Evolutionary conservation across 805 yeast genomes (phyloP), one percentile per base, ranked within the genome.

Genomic region (Kluyveromyces dobzhanskii): DNA sequence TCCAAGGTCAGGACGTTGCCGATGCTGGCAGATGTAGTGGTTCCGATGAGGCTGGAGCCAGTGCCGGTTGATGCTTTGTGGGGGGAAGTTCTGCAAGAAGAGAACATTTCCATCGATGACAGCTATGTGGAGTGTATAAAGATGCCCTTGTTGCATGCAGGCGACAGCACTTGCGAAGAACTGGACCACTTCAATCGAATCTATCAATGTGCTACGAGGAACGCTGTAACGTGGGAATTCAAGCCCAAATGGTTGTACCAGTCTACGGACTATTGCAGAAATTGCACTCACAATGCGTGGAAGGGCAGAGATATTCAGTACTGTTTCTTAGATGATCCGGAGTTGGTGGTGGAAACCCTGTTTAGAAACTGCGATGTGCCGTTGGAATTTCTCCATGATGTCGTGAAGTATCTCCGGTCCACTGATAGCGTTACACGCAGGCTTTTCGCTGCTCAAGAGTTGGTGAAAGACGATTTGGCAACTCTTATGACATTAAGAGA

Each of bases 401-500:
- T 64, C 19, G 4, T 25, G 3, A 13, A 31, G 3, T 64, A 63
- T 38, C 45, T 65, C 9, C 3, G 17, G 0, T 13, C 18, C 0
- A 34, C 44, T 0, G 37, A 43, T 3, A 63, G 53, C 41, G 44
- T 60, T 2, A 37, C 65, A 10, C 31, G 28, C 4, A 39, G 21
- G 12, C 35, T 66, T 1, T 33, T 44, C 27, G 21, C 35, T 1
- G 42, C 50, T 1, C 71, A 66, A 34, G 34, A 34, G 27, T 19
- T 33, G 3, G 32, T 47, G 5, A 9, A 16, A 1, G 46, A 49
- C 1, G 46, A 49, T 4, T 29, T 62, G 6, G 43, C 53, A 14
- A 31, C 49, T 3, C 53, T 61, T 17, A 65, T 66, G 71, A 50
- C 66, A 1, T 43, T 66, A 13, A 46, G 68, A 46, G 71, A 66